Evolutionary conservation across 345 rosid species (phyloP).

Genomic region (Bruguiera sexangula): DNA sequence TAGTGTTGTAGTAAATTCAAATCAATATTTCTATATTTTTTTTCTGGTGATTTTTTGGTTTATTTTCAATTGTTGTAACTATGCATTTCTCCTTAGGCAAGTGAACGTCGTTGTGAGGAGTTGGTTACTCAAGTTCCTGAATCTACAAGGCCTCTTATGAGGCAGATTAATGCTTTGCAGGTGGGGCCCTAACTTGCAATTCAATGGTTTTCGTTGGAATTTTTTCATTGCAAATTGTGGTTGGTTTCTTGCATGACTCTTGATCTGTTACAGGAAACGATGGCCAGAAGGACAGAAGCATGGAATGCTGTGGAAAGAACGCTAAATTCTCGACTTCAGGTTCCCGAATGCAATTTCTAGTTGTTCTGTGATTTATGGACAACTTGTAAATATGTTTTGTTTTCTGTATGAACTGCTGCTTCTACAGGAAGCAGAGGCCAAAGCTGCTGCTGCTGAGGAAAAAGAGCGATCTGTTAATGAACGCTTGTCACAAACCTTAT

Average conservation of each 20-base stretch:
- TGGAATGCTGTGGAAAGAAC: slow-evolving; percentile 98
- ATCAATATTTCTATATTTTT: slow-evolving; percentile 1
- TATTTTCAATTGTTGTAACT: slow-evolving; percentile 2
- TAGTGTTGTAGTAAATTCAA: slow-evolving; percentile 1
- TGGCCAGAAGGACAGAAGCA: slow-evolving; percentile 86
- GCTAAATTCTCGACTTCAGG: slow-evolving; percentile 85
- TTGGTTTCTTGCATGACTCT: slow-evolving; percentile 13
- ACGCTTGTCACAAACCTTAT: slow-evolving; percentile 92
- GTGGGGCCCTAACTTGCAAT: slow-evolving; percentile 29
- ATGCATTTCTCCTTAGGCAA: slow-evolving; percentile 49
- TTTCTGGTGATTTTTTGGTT: slow-evolving; percentile 14
- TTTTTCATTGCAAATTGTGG: neutral
- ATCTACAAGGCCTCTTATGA: slow-evolving; percentile 92
- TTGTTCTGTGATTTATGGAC: neutral
- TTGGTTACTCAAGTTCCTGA: slow-evolving; percentile 96
- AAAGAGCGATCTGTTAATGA: slow-evolving; percentile 86
- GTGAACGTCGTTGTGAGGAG: slow-evolving; percentile 99
- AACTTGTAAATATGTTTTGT: slow-evolving; percentile 5
- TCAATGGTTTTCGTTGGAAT: slow-evolving; percentile 4
- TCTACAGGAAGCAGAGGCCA: slow-evolving; percentile 84
- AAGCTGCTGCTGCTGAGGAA: slow-evolving; percentile 92
- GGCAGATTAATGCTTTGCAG: slow-evolving; percentile 99
- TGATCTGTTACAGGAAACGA: slow-evolving; percentile 64
- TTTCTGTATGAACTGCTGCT: slow-evolving; percentile 1
- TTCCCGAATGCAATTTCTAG: slow-evolving; percentile 26